These are phyloP conservation scores for Helenozyma baotianmanensis DNA, from an alignment of 805 yeast species.

Conservation along the genomic window DNA sequence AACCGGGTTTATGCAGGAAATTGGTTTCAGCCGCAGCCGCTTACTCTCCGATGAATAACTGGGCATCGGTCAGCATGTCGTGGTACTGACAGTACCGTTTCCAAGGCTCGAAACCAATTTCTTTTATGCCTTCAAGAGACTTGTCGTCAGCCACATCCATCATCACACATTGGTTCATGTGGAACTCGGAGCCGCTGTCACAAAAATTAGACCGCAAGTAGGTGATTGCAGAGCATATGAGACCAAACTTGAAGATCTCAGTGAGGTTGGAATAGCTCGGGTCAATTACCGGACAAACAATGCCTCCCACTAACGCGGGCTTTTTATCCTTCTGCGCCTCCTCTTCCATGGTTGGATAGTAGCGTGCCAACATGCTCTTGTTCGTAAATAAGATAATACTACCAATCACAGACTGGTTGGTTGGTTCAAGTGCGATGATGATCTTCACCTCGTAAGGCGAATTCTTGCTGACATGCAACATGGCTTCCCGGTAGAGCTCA, in stretches of 20 bases:
- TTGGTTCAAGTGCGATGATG: conserved; percentile 51
- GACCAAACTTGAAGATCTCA: conserved; percentile 52
- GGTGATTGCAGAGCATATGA: conserved; percentile 43
- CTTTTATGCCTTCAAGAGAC: conserved; percentile 31
- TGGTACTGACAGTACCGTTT: conserved; percentile 32
- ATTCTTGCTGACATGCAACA: conserved; percentile 23
- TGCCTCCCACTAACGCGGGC: conserved; percentile 39
- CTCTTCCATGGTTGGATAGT: conserved; percentile 50
- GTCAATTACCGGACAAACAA: conserved; percentile 51
- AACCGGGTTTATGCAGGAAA: no score
- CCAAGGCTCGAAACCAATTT: conserved; percentile 41
- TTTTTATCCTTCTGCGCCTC: conserved; percentile 16
- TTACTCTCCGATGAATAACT: neutral
- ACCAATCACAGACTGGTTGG: conserved; percentile 50
- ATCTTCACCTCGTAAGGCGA: conserved; percentile 38
- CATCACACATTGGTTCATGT: conserved; percentile 33
- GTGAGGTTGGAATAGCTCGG: conserved; percentile 49
- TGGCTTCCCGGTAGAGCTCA: conserved; percentile 35
- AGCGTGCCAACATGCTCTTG: conserved; percentile 40
- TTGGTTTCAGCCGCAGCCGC: no score
- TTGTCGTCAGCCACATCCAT: conserved; percentile 34
- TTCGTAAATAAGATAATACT: conserved; percentile 45
- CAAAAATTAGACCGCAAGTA: conserved; percentile 20
- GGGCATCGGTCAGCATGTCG: conserved; percentile 17
- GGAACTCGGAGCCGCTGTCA: conserved; percentile 18